phyloP scores from a whole-genome alignment of 2,329 filamentous ascomycete species.

The Monosporascus sp. region DNA sequence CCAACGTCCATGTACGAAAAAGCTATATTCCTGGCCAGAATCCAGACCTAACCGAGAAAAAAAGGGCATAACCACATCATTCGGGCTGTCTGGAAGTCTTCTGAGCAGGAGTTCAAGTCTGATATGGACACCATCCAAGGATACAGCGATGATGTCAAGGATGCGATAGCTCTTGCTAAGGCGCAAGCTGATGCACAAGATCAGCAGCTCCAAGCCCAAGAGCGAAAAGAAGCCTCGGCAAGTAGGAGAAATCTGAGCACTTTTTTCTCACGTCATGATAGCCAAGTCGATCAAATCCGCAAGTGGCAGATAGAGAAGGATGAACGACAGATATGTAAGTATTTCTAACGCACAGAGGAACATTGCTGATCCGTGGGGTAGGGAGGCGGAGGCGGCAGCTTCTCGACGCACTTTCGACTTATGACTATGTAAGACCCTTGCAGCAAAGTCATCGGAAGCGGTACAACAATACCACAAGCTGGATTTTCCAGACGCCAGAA shows the following conservation, averaged over 20 bases:
- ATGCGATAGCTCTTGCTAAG: conserved; percentile 20
- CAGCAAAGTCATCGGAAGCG: conserved; percentile 24
- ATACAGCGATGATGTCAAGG: conserved; percentile 15
- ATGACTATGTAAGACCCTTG: conserved; percentile 19
- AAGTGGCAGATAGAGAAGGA: not conserved
- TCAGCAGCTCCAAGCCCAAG: conserved; percentile 14
- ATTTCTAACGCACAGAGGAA: not conserved
- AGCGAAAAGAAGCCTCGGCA: conserved; percentile 9
- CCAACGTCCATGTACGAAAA: conserved; percentile 20
- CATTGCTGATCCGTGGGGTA: not conserved
- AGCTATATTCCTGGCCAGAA: not conserved
- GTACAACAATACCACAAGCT: conserved; percentile 17
- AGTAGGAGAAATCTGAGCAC: conserved; percentile 1
- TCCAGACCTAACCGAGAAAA: not conserved
- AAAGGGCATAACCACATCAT: conserved; percentile 14
- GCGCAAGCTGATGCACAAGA: conserved; percentile 16
- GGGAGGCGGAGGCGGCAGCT: conserved; percentile 13
- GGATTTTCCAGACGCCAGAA: conserved; percentile 2
- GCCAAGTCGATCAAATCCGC: not conserved
- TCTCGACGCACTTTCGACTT: conserved; percentile 20
- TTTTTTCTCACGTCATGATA: conserved; percentile 1
- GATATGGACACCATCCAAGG: conserved; percentile 15
- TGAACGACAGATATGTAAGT: not conserved
- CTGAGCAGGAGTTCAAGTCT: conserved; percentile 24
- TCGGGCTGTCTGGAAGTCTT: conserved; percentile 18